Percentiles rank a stretch among this genome's conserved stretches.
phyloP scores from a whole-genome alignment of 331 rosid genomes.

The Quercus phellos region DNA sequence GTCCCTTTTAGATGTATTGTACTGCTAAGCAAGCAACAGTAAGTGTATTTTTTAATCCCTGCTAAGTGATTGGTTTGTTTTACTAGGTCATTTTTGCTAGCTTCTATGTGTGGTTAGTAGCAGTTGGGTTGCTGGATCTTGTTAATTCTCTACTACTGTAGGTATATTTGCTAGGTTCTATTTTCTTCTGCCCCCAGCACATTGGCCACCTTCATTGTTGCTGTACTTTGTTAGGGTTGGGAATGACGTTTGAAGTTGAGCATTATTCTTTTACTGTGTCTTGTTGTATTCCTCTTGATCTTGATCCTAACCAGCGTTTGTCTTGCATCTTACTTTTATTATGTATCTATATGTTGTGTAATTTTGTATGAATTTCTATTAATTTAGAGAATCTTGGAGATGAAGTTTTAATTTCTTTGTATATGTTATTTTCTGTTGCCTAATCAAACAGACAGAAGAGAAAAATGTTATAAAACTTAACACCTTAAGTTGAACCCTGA shows the following conservation, averaged over 20 bases:
- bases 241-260: background rate
- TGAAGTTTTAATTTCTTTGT: background rate
- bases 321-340: background rate
- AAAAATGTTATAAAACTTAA: background rate
- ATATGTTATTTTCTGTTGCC: background rate
- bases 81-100: background rate
- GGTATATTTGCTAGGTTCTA: background rate
- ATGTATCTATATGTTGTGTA: background rate
- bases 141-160: background rate
- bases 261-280: background rate
- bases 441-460: background rate
- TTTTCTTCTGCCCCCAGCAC: background rate
- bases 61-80: background rate
- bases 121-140: too few relatives aligned
- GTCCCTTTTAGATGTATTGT: background rate
- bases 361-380: background rate
- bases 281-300: background rate
- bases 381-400: background rate
- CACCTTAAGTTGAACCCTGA: background rate
- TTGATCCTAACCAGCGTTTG: background rate
- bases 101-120: background rate
- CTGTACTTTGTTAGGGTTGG: background rate
- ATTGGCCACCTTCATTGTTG: background rate
- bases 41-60: background rate
- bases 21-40: too few relatives aligned